These are phyloP conservation scores for Neurospora africana DNA, from an alignment of 495 filamentous ascomycete species.

Conservation along the genomic window DNA sequence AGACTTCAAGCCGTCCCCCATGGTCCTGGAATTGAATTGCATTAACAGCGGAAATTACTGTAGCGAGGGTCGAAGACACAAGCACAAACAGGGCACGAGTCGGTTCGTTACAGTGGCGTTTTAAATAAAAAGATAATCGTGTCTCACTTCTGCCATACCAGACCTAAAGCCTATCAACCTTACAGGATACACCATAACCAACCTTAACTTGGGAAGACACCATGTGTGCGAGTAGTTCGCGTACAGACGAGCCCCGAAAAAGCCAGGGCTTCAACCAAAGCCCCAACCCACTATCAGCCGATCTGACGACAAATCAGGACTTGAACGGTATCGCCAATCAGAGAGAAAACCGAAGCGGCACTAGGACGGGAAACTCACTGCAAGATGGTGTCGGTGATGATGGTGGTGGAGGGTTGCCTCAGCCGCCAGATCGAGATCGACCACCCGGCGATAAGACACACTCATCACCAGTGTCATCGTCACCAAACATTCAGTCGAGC, in stretches of 20 bases:
- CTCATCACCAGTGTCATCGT: not conserved
- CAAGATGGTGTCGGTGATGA: not conserved
- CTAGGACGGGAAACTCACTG: not conserved
- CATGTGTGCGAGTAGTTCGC: slow-evolving; percentile 44
- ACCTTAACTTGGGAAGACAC: slow-evolving; percentile 15
- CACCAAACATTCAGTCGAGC: not conserved
- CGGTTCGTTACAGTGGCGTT: not conserved
- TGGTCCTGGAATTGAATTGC: no score
- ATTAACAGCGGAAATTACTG: no score
- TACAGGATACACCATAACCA: not conserved
- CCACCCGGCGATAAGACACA: not conserved
- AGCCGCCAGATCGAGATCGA: not conserved
- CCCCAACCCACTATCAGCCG: slow-evolving; percentile 40
- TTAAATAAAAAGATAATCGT: not conserved
- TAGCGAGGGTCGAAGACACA: not conserved
- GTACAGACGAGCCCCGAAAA: slow-evolving; percentile 40
- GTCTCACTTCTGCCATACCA: not conserved
- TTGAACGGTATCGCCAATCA: slow-evolving; percentile 47
- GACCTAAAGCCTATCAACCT: not conserved
- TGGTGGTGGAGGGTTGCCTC: not conserved
- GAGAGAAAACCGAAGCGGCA: slow-evolving; percentile 15
- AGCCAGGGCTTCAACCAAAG: slow-evolving; percentile 48
- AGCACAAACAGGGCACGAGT: not conserved
- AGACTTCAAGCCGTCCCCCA: no score
- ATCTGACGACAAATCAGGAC: slow-evolving; percentile 48